Evolutionary conservation across 306 rosid genomes (phyloP).

Genomic region (Crataegus laevigata): DNA sequence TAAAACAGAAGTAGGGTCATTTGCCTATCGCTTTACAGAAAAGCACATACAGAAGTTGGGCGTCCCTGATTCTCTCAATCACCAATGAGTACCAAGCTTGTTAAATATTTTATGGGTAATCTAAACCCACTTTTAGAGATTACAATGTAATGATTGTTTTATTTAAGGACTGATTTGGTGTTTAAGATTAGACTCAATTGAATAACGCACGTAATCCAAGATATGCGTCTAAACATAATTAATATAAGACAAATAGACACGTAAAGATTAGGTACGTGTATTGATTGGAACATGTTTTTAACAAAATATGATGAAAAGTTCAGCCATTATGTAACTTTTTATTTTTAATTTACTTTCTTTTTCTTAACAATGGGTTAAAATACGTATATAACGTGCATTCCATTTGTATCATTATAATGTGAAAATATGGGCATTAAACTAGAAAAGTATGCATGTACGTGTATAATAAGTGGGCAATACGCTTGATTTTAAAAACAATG

Average conservation of each 20-base stretch:
- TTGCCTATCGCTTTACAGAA: neutral
- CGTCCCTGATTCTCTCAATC: neutral
- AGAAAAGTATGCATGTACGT: too few relatives aligned
- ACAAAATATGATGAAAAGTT: neutral
- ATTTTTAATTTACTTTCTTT: too few relatives aligned
- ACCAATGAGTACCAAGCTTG: neutral
- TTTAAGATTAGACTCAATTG: too few relatives aligned
- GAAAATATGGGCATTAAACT: too few relatives aligned
- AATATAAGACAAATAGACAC: too few relatives aligned
- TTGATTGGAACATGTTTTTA: neutral
- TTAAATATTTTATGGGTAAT: neutral
- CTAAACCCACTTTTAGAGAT: neutral
- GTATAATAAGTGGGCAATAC: too few relatives aligned
- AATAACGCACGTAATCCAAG: too few relatives aligned
- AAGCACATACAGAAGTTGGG: neutral
- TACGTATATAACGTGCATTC: too few relatives aligned
- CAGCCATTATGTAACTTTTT: too few relatives aligned
- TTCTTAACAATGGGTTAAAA: neutral
- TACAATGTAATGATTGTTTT: neutral
- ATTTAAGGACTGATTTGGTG: neutral
- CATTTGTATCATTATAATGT: too few relatives aligned
- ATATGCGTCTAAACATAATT: too few relatives aligned
- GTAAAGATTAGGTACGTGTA: neutral
- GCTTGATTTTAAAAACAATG: too few relatives aligned
- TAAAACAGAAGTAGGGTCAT: slow-evolving; percentile 12